A percentile compares a stretch with the other conserved stretches of the same genome.
phyloP scores from a whole-genome alignment of 257 asterid genomes.

The Cynanchum wilfordii region DNA sequence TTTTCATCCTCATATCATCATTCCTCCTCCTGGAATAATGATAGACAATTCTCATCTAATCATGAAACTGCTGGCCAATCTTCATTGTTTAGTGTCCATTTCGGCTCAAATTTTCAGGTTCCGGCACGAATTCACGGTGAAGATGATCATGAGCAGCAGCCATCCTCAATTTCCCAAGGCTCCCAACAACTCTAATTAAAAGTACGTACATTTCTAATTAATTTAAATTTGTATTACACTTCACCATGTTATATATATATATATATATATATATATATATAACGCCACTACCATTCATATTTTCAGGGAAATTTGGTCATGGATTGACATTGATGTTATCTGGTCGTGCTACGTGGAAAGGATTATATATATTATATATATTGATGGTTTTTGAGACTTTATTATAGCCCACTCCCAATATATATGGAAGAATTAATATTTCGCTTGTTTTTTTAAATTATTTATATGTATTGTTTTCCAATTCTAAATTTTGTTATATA shows the following conservation, averaged over 20 bases:
- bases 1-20: conserved; percentile 19
- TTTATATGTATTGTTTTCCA: not conserved
- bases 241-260: not conserved
- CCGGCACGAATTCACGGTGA: conserved; percentile 44
- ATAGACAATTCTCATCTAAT: conserved; percentile 22
- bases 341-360: too few species aligned
- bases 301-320: not conserved
- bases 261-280: too few species aligned
- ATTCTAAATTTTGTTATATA: not conserved
- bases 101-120: conserved; percentile 38
- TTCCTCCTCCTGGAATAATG: conserved; percentile 25
- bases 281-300: too few species aligned
- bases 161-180: not conserved
- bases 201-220: not conserved
- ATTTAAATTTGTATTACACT: not conserved
- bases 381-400: not conserved
- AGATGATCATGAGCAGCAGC: conserved; percentile 18
- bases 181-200: not conserved
- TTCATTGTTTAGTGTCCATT: conserved; percentile 27
- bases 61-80: conserved; percentile 21
- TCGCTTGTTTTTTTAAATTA: too few species aligned
- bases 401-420: not conserved
- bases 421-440: not conserved
- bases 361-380: not conserved
- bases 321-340: not conserved